These are phyloP conservation scores for Gnomoniopsis sp. DNA, from an alignment of 2,329 filamentous ascomycete genomes.

Conservation along the genomic window DNA sequence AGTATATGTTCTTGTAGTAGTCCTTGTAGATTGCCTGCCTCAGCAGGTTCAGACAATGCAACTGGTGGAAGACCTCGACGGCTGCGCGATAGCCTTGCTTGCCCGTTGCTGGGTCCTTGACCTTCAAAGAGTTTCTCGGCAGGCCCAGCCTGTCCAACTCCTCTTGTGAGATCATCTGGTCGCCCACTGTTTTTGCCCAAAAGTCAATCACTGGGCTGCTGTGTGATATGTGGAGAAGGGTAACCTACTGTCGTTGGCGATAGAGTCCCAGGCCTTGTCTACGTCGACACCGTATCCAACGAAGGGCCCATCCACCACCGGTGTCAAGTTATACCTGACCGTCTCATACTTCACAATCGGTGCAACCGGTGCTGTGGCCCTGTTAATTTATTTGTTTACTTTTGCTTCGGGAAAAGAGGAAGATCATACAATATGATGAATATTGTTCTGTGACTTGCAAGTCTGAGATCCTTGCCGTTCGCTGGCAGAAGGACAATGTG, in stretches of 20 bases:
- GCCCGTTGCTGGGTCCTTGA: slow-evolving; percentile 53
- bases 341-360: slow-evolving; percentile 46
- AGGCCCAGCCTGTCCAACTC: slow-evolving; percentile 52
- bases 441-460: slow-evolving; percentile 34
- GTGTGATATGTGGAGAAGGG: slow-evolving; percentile 8
- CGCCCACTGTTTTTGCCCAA: slow-evolving; percentile 42
- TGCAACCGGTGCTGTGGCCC: slow-evolving; percentile 41
- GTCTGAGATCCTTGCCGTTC: slow-evolving; percentile 32
- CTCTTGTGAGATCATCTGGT: slow-evolving; percentile 55
- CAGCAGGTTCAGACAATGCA: slow-evolving; percentile 48
- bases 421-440: slow-evolving; percentile 35
- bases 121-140: slow-evolving; percentile 51
- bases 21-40: slow-evolving; percentile 47
- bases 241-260: slow-evolving; percentile 41
- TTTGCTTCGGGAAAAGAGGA: background rate
- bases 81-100: slow-evolving; percentile 57
- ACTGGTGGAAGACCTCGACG: slow-evolving; percentile 55
- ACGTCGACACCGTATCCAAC: slow-evolving; percentile 55
- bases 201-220: slow-evolving; percentile 6
- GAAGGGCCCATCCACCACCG: slow-evolving; percentile 45
- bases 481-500: slow-evolving; percentile 36
- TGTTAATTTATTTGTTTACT: slow-evolving; percentile 10
- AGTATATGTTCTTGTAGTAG: slow-evolving; percentile 35
- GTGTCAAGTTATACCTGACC: slow-evolving; percentile 45
- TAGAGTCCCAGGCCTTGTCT: slow-evolving; percentile 54